These are phyloP conservation scores for Cutaneotrichosporon sp. DNA, from an alignment of 1,284 basidiomycete species.

Conservation along the genomic window DNA sequence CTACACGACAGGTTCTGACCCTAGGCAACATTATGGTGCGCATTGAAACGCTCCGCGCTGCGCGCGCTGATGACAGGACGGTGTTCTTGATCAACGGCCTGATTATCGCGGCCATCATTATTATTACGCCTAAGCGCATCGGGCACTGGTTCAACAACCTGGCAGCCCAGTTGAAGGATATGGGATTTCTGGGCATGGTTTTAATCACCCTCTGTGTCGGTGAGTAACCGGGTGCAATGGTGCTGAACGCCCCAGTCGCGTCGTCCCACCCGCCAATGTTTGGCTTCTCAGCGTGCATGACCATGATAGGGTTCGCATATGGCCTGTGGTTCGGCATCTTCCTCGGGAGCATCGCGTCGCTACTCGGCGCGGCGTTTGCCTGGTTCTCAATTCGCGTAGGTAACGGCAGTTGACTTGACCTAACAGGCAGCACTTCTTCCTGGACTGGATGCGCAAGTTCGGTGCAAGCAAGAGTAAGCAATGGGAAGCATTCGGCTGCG, in stretches of 20 bases:
- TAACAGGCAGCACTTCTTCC: slow-evolving; percentile 47
- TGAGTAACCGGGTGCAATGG: slow-evolving; percentile 25
- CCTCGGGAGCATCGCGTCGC: slow-evolving; percentile 39
- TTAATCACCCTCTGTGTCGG: slow-evolving; percentile 39
- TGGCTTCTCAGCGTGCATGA: slow-evolving; percentile 48
- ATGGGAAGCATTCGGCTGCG: slow-evolving; percentile 52
- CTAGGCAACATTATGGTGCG: slow-evolving; percentile 37
- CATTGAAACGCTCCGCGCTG: neutral
- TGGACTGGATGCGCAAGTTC: slow-evolving; percentile 40
- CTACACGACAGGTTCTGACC: slow-evolving; percentile 1
- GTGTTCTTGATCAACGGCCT: slow-evolving; percentile 32
- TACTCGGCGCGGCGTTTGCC: slow-evolving; percentile 42
- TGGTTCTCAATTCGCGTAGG: slow-evolving; percentile 49
- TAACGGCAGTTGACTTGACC: neutral
- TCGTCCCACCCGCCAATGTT: slow-evolving; percentile 52
- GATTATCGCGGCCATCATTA: slow-evolving; percentile 34
- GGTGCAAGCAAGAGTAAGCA: slow-evolving; percentile 42
- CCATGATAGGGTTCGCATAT: slow-evolving; percentile 51
- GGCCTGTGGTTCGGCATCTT: slow-evolving; percentile 49
- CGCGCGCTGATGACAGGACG: slow-evolving; percentile 21
- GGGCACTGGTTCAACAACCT: slow-evolving; percentile 46
- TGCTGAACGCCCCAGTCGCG: slow-evolving; percentile 32
- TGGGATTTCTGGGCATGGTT: slow-evolving; percentile 45
- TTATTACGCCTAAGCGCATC: slow-evolving; percentile 47
- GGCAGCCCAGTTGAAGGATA: slow-evolving; percentile 33